Conservation (phyloP, 2,329 filamentous ascomycete genomes). For the Fonsecaea pedrosoi region DNA sequence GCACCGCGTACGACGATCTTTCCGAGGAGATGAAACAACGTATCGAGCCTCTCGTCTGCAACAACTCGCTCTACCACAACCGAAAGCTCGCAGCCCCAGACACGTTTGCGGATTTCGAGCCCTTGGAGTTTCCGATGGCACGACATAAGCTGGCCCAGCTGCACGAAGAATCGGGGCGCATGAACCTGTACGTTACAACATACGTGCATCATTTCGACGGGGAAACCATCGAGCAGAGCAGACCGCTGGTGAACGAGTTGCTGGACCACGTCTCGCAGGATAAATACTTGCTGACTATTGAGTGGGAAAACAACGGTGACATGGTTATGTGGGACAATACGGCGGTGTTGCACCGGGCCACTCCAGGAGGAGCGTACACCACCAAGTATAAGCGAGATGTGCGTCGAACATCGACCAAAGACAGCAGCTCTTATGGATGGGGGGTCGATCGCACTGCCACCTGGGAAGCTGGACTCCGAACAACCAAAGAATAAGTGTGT, state of each 20-base stretch:
- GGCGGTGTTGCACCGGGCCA: slow-evolving; percentile 14
- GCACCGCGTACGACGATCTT: slow-evolving; percentile 19
- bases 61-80: slow-evolving; percentile 12
- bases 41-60: slow-evolving; percentile 2
- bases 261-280: slow-evolving; percentile 6
- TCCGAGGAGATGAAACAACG: slow-evolving; percentile 5
- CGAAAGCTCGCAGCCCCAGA: slow-evolving; percentile 13
- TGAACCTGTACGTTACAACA: slow-evolving; percentile 5
- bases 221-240: slow-evolving; percentile 2
- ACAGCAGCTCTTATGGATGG: slow-evolving; percentile 11
- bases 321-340: slow-evolving; percentile 23
- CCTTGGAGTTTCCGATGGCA: not conserved
- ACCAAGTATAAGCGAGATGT: slow-evolving; percentile 11
- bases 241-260: slow-evolving; percentile 4
- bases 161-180: slow-evolving; percentile 8
- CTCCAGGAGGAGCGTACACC: slow-evolving; percentile 7
- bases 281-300: slow-evolving; percentile 13
- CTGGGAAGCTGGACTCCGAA: not conserved
- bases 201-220: slow-evolving; percentile 6
- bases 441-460: not conserved
- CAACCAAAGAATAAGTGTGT: not conserved
- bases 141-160: slow-evolving; percentile 2
- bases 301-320: slow-evolving; percentile 19
- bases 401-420: slow-evolving; percentile 3
- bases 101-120: slow-evolving; percentile 5